A percentile compares a stretch with the other conserved stretches of the same genome.
Evolutionary conservation across 208 protist genomes (phyloP).

Genomic region (Blechomonas ayalai): DNA sequence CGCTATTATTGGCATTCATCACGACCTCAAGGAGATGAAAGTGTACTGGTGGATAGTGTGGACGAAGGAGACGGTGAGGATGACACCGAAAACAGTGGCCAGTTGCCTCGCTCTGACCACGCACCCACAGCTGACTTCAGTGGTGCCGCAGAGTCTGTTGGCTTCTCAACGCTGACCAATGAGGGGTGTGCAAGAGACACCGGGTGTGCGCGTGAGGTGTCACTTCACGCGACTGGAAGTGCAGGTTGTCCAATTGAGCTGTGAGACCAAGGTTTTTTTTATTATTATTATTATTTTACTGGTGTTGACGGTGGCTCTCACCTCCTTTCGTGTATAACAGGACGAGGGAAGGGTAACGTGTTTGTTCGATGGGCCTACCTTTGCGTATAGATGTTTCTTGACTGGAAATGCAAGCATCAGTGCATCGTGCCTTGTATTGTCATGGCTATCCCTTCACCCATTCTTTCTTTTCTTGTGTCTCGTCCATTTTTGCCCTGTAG

Average conservation of each 20-base stretch:
- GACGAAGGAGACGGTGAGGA: constrained; percentile 6
- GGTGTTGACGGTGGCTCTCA: too few relatives aligned
- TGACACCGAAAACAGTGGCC: background rate
- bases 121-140: constrained; percentile 1
- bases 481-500: background rate
- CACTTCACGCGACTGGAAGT: too few relatives aligned
- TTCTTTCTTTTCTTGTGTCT: constrained; percentile 7
- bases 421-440: background rate
- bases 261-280: constrained; percentile 1
- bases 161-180: background rate
- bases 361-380: too few relatives aligned
- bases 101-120: constrained; percentile 5
- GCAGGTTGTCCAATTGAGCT: too few relatives aligned
- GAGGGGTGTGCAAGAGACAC: background rate
- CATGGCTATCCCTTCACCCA: background rate
- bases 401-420: too few relatives aligned
- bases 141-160: constrained; percentile 5
- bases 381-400: too few relatives aligned
- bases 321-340: too few relatives aligned
- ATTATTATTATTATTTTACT: too few relatives aligned
- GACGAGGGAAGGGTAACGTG: too few relatives aligned
- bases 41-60: constrained; percentile 18
- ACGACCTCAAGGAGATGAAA: constrained; percentile 8
- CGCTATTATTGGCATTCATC: constrained; percentile 32
- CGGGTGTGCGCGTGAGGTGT: too few relatives aligned